Evolutionary conservation across 305 asterid species (phyloP).

Genomic region (Solanum aculeatissimum): DNA sequence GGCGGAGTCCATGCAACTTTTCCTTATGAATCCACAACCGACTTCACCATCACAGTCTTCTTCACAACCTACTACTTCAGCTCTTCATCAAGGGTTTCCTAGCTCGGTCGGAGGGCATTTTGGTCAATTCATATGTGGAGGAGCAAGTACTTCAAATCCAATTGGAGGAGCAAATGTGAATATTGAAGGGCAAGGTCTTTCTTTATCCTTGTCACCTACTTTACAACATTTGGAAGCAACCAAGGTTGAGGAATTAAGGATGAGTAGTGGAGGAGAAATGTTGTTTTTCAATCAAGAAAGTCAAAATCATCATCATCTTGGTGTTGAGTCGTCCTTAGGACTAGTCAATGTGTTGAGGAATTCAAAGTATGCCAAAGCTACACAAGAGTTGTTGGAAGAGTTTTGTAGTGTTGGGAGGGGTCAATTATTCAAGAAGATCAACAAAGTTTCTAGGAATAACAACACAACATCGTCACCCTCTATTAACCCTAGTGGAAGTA

Average conservation of each 20-base stretch:
- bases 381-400: slow-evolving; percentile 81
- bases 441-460: slow-evolving; percentile 14
- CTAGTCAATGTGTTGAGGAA: slow-evolving; percentile 48
- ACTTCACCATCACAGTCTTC: slow-evolving; percentile 44
- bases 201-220: slow-evolving; percentile 65
- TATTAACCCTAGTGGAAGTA: slow-evolving; percentile 4
- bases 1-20: slow-evolving; percentile 87
- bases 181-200: slow-evolving; percentile 73
- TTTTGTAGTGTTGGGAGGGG: slow-evolving; percentile 87
- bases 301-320: slow-evolving; percentile 3
- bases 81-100: slow-evolving; percentile 42
- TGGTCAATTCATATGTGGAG: slow-evolving; percentile 63
- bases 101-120: slow-evolving; percentile 22
- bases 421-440: slow-evolving; percentile 28
- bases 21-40: slow-evolving; percentile 63
- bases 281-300: slow-evolving; percentile 49
- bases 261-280: slow-evolving; percentile 37
- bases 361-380: slow-evolving; percentile 73
- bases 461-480: background rate
- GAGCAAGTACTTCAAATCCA: slow-evolving; percentile 6
- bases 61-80: slow-evolving; percentile 19
- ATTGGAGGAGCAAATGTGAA: slow-evolving; percentile 7
- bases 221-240: slow-evolving; percentile 28
- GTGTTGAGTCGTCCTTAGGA: slow-evolving; percentile 38
- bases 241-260: slow-evolving; percentile 50